Conservation (phyloP, 2,329 filamentous ascomycete genomes). For the Fusarium piperis region DNA sequence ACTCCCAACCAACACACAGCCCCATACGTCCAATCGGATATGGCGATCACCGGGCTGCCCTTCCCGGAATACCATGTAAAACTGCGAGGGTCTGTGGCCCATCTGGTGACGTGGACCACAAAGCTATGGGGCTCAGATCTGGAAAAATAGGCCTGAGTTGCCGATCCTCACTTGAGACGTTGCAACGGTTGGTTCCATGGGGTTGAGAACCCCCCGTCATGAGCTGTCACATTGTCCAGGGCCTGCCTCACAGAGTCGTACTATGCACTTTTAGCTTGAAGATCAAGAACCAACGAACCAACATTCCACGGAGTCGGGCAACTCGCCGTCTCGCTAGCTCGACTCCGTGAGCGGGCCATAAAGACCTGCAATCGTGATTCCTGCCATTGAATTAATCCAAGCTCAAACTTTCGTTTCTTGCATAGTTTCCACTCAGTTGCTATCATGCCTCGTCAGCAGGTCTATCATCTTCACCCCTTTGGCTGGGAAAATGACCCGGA, state of each 20-base stretch:
- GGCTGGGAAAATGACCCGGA: constrained; percentile 51
- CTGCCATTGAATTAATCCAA: neutral
- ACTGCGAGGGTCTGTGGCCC: neutral
- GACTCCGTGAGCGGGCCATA: neutral
- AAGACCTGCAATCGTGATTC: neutral
- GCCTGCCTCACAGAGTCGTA: neutral
- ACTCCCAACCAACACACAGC: neutral
- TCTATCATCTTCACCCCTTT: constrained; percentile 44
- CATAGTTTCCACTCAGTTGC: neutral
- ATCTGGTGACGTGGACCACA: neutral
- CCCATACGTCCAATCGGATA: neutral
- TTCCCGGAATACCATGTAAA: neutral
- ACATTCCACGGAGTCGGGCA: neutral
- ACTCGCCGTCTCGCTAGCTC: neutral
- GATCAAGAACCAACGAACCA: neutral
- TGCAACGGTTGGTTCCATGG: neutral
- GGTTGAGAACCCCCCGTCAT: neutral
- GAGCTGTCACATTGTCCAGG: neutral
- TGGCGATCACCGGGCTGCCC: neutral
- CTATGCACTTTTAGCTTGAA: neutral
- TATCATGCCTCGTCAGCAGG: constrained; percentile 43
- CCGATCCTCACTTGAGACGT: neutral
- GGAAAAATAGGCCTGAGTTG: neutral
- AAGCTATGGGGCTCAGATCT: neutral
- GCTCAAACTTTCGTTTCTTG: neutral